phyloP scores from a whole-genome alignment of 225 moss, liverwort and hornwort species.

The Marchantia polymorpha region DNA sequence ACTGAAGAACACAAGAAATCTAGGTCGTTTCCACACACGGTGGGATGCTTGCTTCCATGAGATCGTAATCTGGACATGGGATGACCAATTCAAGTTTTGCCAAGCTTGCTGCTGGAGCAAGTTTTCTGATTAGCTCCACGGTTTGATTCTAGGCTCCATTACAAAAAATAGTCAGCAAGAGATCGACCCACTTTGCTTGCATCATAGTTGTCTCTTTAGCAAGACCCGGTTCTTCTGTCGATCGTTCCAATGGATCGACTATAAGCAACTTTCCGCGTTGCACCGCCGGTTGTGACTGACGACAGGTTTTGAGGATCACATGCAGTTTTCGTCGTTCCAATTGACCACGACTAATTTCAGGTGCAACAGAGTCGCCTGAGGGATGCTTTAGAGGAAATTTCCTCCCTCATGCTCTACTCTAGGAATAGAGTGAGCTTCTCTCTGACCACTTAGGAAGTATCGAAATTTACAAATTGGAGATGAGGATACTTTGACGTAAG shows the following conservation, averaged over 20 bases:
- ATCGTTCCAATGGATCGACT: slow-evolving; percentile 11
- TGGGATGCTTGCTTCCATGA: slow-evolving; percentile 3
- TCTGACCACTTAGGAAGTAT: too few species aligned
- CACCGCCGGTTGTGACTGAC: neutral
- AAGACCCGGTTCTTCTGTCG: neutral
- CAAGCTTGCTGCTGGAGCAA: slow-evolving; percentile 1
- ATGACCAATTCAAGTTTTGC: neutral
- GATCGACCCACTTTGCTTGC: neutral
- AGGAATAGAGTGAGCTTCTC: too few species aligned
- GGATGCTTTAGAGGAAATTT: too few species aligned
- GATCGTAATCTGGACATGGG: neutral
- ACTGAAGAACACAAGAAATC: too few species aligned
- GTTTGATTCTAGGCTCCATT: neutral
- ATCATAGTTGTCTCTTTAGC: neutral
- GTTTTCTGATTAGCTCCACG: neutral
- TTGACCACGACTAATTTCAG: slow-evolving; percentile 25
- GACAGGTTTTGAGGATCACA: slow-evolving; percentile 17
- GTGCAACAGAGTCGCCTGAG: slow-evolving; percentile 27
- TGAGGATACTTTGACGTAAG: too few species aligned
- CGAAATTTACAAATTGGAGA: too few species aligned
- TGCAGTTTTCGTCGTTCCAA: slow-evolving; percentile 20
- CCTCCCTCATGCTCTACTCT: too few species aligned
- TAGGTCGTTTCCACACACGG: too few species aligned
- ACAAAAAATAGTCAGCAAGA: neutral
- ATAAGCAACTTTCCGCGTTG: slow-evolving; percentile 15